Base-by-base conservation (phyloP, 805 yeast species). In the Saccharomycopsis sp. region DNA sequence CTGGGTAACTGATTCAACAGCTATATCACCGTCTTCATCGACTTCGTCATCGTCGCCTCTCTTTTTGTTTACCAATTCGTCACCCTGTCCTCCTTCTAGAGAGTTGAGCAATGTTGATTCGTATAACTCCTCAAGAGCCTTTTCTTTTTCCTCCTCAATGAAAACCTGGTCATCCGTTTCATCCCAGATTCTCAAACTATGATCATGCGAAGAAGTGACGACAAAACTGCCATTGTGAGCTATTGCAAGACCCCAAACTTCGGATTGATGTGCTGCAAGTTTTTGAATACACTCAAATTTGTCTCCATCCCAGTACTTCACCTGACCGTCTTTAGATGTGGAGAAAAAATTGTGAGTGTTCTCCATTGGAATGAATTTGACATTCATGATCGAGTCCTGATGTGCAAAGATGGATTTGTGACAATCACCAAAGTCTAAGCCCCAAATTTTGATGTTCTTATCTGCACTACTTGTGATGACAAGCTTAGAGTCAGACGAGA, bases 271-370 rank as follows among this genome's bases (percentile, higher is more conserved):
- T 3, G 87, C 91, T 7, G 82, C 80, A 34, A 94, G 75, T 66
- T 87, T 89, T 71, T 94, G 98, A 61, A 94, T 83, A 70, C 92
- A 88, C 65, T 89, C 97, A 70, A 94, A 94, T 71, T 94, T 94
- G 66, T 89, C 95, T 63, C 98, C 99, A 71, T 94, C 99, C 99
- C 99, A 94, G 71, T 90, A 91, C 71, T 94, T 94, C 57, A 94
- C 80, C 60, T 86, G 72, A 14, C 88, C 91, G 71, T 94, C 99
- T 68, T 94, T 94, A 37, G 92, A 85, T 58, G 89, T 84, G 57
- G 96, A 85, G 73, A 94, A 88, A 71, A 94, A 91, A 70, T 91
- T 83, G 69, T 92, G 97, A 14, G 88, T 78, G n/a, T 83, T 84
- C 16, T 44, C 48, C 48, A 44, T 44, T 1, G 95, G 92, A 54